Evolutionary conservation across 352 stramenopile species (phyloP).

Genomic region (Globisporangium paroecandrum): DNA sequence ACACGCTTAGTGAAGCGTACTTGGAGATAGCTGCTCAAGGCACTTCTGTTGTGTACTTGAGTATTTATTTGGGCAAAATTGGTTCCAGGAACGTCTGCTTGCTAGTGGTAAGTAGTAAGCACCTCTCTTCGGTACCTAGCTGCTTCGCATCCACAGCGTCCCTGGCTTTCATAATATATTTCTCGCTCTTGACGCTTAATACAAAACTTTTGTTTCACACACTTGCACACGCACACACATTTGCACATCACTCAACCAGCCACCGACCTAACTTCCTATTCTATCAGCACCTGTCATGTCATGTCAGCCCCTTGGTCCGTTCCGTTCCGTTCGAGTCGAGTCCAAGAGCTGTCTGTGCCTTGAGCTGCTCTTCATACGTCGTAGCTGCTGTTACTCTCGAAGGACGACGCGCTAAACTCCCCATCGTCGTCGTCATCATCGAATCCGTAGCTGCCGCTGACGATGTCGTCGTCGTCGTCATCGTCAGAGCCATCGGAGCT

Average conservation of each 20-base stretch:
- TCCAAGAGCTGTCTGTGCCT: background rate
- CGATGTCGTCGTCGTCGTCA: conserved; percentile 3
- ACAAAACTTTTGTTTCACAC: background rate
- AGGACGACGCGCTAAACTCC: conserved; percentile 2
- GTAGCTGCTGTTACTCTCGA: conserved; percentile 11
- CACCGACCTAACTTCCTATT: background rate
- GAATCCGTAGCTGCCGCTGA: conserved; percentile 3
- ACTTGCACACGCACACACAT: background rate
- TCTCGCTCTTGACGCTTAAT: background rate
- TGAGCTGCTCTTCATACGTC: conserved; percentile 5
- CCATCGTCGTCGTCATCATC: conserved; percentile 8
- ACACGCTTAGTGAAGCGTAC: no score
- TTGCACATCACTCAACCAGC: background rate
- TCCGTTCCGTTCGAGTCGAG: no score
- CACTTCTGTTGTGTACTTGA: no score
- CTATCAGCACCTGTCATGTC: background rate
- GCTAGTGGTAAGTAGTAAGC: background rate
- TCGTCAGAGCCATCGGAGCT: conserved; percentile 1
- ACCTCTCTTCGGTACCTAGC: background rate
- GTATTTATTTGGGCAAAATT: background rate
- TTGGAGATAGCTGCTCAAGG: no score
- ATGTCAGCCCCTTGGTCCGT: background rate
- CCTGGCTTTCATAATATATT: background rate
- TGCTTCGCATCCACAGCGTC: background rate
- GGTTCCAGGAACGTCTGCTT: background rate